Base-by-base conservation (phyloP, 495 filamentous ascomycete genomes). In the Talaromyces proteolyticus region DNA sequence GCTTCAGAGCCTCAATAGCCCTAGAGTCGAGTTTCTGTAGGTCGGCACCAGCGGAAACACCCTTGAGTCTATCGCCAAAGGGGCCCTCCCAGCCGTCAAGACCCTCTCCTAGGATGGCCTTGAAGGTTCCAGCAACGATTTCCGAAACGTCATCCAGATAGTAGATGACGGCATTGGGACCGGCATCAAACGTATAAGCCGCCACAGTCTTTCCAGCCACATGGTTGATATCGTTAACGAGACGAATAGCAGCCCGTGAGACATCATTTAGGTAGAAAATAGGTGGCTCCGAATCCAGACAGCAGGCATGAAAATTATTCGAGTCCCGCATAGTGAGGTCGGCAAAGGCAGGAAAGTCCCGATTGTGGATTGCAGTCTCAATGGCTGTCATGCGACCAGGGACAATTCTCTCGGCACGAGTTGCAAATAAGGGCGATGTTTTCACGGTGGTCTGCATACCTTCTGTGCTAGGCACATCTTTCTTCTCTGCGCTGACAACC, bases 221-320 rank as follows among this genome's bases (percentile, higher is more conserved):
- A 29, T 70, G 67, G 65, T 99, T 99, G 67, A 97, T 86, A 37
- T 80, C 81, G 70, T 97, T 89, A 22, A 96, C 91, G 3, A 87
- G 82, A 44, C 87, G 74, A 43, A 99, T 87, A 10, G 91, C 89
- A 6, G 91, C 89, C 14, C 87, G 73, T 16, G 81, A 87, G 17
- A 92, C 84, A 67, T 97, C 93, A 61, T 97, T 99, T 75, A 97
- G 79, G 72, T 99, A 99, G 72, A 95, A 95, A 55, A 99, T 97
- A 12, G 93, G 93, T 44, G 93, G 93, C 64, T 86, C 87, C 0
- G 94, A 96, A 70, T 99, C 93, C 51, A 92, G 72, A 62, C 93
- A 96, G 24, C 86, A 88, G 14, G 93, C 89, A 64, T 99, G 93
- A 82, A 99, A 99, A 47, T 79, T 84, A 67, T 99, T 99, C 60